These are phyloP conservation scores for Lyophyllum shimeji DNA, from an alignment of 768 basidiomycete species.

Conservation along the genomic window DNA sequence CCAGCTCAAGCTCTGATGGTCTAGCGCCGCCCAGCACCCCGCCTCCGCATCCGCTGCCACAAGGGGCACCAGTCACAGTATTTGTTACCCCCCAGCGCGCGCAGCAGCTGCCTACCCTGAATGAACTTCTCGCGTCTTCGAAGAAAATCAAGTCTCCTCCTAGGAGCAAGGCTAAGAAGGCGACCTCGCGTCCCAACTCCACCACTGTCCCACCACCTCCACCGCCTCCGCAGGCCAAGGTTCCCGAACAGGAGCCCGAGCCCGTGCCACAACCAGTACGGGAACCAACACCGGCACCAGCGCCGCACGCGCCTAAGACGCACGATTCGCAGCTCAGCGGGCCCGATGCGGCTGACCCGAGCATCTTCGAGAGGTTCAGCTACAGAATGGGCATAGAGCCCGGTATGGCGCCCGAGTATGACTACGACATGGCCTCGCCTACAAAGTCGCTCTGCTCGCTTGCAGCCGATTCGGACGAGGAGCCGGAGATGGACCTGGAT, in stretches of 20 bases:
- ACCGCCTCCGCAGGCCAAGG: not conserved
- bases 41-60: slow-evolving; percentile 21
- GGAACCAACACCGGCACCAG: not conserved
- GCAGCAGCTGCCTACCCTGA: slow-evolving; percentile 34
- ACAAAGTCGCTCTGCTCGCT: slow-evolving; percentile 34
- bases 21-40: slow-evolving; percentile 1
- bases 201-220: not conserved
- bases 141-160: slow-evolving; percentile 32
- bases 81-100: slow-evolving; percentile 25
- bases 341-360: not conserved
- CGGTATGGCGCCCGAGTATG: not conserved
- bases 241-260: not conserved
- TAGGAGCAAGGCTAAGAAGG: slow-evolving; percentile 9
- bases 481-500: slow-evolving; percentile 15
- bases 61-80: slow-evolving; percentile 19
- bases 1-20: slow-evolving; percentile 11
- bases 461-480: slow-evolving; percentile 27
- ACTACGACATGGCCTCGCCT: slow-evolving; percentile 26
- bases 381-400: not conserved
- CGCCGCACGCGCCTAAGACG: too few species aligned
- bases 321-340: not conserved
- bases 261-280: not conserved
- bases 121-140: slow-evolving; percentile 44
- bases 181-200: not conserved
- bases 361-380: slow-evolving; percentile 3